Percentiles rank a stretch among this genome's conserved stretches.
phyloP scores from a whole-genome alignment of 257 asterid species.

The Phtheirospermum japonicum region DNA sequence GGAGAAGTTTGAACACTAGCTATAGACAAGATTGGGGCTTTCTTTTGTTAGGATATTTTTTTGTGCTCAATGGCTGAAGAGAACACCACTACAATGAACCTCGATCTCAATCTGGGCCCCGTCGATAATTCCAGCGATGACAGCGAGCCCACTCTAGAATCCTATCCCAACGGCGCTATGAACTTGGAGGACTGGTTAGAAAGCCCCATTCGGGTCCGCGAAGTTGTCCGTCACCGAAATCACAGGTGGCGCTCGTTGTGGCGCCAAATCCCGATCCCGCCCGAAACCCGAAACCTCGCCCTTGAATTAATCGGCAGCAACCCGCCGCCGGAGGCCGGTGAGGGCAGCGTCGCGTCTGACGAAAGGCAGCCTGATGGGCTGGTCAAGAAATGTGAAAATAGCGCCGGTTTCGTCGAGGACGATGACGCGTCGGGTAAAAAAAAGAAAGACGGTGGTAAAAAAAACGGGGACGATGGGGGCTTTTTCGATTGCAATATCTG shows the following conservation, averaged over 20 bases:
- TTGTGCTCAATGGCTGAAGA: slow-evolving; percentile 56
- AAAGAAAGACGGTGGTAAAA: slow-evolving; percentile 60
- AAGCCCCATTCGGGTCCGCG: slow-evolving; percentile 42
- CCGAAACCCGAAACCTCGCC: slow-evolving; percentile 62
- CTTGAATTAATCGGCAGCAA: slow-evolving; percentile 52
- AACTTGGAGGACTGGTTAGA: slow-evolving; percentile 86
- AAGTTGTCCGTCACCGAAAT: slow-evolving; percentile 54
- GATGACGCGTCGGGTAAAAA: slow-evolving; percentile 51
- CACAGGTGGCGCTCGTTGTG: slow-evolving; percentile 65
- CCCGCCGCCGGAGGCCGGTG: slow-evolving; percentile 55
- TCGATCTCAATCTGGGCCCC: slow-evolving; percentile 95
- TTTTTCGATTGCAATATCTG: slow-evolving; percentile 95
- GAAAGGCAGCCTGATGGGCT: slow-evolving; percentile 43
- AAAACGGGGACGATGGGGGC: slow-evolving; percentile 57
- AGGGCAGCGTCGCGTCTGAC: slow-evolving; percentile 68
- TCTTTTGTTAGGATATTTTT: neutral
- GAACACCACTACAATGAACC: slow-evolving; percentile 59
- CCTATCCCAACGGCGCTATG: slow-evolving; percentile 49
- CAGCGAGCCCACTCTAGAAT: slow-evolving; percentile 35
- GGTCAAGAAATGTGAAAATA: slow-evolving; percentile 48
- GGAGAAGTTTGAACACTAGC: neutral
- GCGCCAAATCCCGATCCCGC: slow-evolving; percentile 66
- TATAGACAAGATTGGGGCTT: neutral
- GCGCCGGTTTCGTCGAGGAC: slow-evolving; percentile 43
- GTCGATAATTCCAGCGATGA: slow-evolving; percentile 55